Base-by-base conservation (phyloP, 176 grass and related monocot species). In the Stipa capillata region DNA sequence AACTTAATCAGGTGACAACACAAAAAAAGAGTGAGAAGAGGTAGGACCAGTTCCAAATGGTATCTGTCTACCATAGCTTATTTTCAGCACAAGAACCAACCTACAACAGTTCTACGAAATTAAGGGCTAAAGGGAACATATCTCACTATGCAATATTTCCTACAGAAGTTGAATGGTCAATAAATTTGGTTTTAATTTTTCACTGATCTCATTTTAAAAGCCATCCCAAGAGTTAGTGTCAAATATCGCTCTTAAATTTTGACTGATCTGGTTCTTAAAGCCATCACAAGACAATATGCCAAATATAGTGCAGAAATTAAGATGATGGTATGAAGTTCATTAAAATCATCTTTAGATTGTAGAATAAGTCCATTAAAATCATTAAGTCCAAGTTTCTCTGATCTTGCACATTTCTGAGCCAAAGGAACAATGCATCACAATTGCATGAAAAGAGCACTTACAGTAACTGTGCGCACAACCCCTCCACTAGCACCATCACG, bases 401-500 rank as follows among this genome's bases (percentile, higher is more conserved):
- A 34, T 59, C 32, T 50, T 34, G 31, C n/a, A 48, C 9, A 32
- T 48, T 70, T 54, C 20, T 60, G n/a, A 82, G 62, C 10, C 15
- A 73, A 42, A 74, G 5, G 40, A 65, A 54, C 13, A 6, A 16
- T 70, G 28, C 16, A 59, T 12, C 40, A 28, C 54, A 6, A 23
- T 63, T 62, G 45, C 5, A 79, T 20, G 44, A 79, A 66, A n/a
- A 56, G 36, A 34, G 8, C 27, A 71, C 79, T 71, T 59, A 81
- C 79, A 1, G 79, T 81, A 33, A 81, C 79, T 7, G 60, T 47
- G 6, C 48, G 27, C 17, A 84, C 47, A 8, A 48, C 89, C 27
- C 95, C 95, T 57, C 92, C 89, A 83, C 92, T 97, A 41, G 95
- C 87, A 76, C 92, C 91, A 70, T 97, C 95, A 35, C 58, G 41